Base-by-base conservation (phyloP, 495 filamentous ascomycete genomes). In the Hyphodiscus hymeniophilus region DNA sequence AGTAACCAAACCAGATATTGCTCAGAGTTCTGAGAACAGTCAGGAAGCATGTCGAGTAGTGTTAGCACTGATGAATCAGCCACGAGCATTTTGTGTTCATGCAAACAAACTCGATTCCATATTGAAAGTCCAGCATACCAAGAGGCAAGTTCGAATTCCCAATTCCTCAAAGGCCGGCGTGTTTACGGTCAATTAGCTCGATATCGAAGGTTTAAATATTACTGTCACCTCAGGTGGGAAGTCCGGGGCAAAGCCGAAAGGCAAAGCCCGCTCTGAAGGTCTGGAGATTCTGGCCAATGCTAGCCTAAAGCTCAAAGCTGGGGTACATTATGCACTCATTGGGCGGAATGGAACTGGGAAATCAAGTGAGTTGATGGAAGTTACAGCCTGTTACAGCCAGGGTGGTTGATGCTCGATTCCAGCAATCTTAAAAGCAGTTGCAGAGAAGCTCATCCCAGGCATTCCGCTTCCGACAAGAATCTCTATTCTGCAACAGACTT, bases 321-420 rank as follows among this genome's bases (percentile, higher is more conserved):
- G 85, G 0, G 65, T 77, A 21, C 73, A 81, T 40, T 90, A 90
- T 67, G 86, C 81, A 0, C 62, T 92, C 7, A 66, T 89, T 17
- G 86, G 86, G 0, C 69, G 84, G 18, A 92, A 92, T 68, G 87
- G 87, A 1, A 77, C 78, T 3, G 87, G 87, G 5, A 92, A 92
- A 62, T 86, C 82, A 15, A 92, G 82, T 86, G 58, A 64, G 77
- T 55, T 18, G 34, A 8, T 8, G 7, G 7, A 2, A 4, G 24
- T 11, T 7, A 0, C 21, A 16, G 23, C 13, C 11, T 17, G 3
- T n/a, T 7, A 43, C 23, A 31, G 4, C 1, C 41, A 31, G 2
- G 15, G 18, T 35, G 48, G 26, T 33, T 57, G 21, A 56, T 21
- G 13, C 34, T 39, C 13, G 15, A 48, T 16, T 47, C 0, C 31